These are phyloP conservation scores for Termitomyces sp. DNA, from an alignment of 768 basidiomycete species.

Conservation along the genomic window DNA sequence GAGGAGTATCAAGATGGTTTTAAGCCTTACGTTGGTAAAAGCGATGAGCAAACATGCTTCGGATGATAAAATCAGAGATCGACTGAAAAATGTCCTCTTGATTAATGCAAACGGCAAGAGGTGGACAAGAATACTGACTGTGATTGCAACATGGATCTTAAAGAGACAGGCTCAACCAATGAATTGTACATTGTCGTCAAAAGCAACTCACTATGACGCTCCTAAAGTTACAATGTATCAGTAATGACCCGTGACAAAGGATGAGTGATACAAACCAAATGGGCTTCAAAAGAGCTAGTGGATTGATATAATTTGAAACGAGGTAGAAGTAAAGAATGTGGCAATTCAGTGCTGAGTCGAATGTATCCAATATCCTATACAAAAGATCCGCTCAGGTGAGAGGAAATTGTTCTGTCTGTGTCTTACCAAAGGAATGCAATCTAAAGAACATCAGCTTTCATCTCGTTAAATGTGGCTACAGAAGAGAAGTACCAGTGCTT, in stretches of 20 bases:
- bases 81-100: slow-evolving; percentile 28
- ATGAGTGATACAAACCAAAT: slow-evolving; percentile 40
- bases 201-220: slow-evolving; percentile 43
- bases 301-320: slow-evolving; percentile 51
- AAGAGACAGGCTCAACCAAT: not conserved
- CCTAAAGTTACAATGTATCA: slow-evolving; percentile 26
- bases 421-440: slow-evolving; percentile 33
- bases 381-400: not conserved
- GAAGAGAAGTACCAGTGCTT: slow-evolving; percentile 29
- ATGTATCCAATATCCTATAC: slow-evolving; percentile 50
- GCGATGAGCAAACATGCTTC: slow-evolving; percentile 46
- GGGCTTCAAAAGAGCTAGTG: slow-evolving; percentile 35
- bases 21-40: slow-evolving; percentile 44
- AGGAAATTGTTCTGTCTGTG: slow-evolving; percentile 3
- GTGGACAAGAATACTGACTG: slow-evolving; percentile 31
- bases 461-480: not conserved
- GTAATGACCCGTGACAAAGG: not conserved
- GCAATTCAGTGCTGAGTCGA: slow-evolving; percentile 47
- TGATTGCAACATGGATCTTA: slow-evolving; percentile 53
- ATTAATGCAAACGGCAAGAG: not conserved
- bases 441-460: slow-evolving; percentile 11
- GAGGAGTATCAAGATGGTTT: not conserved
- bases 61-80: slow-evolving; percentile 46
- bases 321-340: slow-evolving; percentile 60
- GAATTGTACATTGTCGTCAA: not conserved